A percentile compares a stretch with the other conserved stretches of the same genome.
phyloP scores from a whole-genome alignment of 345 rosid species.

The Sisymbrium irio region DNA sequence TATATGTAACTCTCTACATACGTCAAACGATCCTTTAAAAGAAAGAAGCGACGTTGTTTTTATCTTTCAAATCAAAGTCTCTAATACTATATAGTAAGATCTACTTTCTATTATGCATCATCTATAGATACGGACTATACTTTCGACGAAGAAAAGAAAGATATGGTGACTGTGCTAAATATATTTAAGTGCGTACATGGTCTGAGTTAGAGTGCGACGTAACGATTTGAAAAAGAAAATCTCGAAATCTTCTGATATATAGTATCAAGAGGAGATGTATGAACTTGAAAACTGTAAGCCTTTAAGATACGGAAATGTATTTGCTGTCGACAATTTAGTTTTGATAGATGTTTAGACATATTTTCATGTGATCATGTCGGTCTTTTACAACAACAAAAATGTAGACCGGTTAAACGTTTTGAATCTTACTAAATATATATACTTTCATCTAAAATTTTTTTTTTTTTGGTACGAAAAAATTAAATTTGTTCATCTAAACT shows the following conservation, averaged over 20 bases:
- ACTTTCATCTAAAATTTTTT: not conserved
- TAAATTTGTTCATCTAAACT: not conserved
- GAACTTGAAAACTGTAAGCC: not conserved
- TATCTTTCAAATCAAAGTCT: not conserved
- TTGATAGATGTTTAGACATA: not conserved
- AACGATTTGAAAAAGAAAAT: not conserved
- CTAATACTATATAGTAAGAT: conserved; percentile 6
- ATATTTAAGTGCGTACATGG: not conserved
- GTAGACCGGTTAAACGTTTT: not conserved
- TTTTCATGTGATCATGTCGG: not conserved
- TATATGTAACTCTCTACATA: not conserved
- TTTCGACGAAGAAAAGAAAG: not conserved
- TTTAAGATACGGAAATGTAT: not conserved
- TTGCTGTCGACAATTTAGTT: not conserved
- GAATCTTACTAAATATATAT: not conserved
- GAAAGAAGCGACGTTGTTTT: not conserved
- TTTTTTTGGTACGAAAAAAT: no score
- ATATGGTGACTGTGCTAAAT: not conserved
- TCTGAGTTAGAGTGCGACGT: not conserved
- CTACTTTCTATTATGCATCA: conserved; percentile 7
- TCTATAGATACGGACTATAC: not conserved
- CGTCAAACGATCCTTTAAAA: not conserved
- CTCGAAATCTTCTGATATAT: not conserved
- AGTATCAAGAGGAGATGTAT: not conserved
- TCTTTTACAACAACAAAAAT: not conserved